These are phyloP conservation scores for Lachancea cidri DNA, from an alignment of 805 yeast species.

Conservation along the genomic window DNA sequence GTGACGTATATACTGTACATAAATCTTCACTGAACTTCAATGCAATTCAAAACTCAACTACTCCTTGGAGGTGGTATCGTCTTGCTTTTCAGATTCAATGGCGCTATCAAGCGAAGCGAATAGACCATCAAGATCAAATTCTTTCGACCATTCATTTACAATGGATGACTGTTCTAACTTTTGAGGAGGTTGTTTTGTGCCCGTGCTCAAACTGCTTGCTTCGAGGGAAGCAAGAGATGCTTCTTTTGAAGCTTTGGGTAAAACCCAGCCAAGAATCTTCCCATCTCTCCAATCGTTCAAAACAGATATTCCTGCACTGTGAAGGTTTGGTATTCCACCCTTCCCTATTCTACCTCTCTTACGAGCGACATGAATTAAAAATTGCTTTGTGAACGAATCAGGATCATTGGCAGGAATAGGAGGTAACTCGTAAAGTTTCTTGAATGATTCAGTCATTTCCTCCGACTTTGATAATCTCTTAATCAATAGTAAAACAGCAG, in stretches of 20 bases:
- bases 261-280: constrained; percentile 83
- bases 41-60: neutral
- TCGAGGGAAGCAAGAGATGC: constrained; percentile 23
- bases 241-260: constrained; percentile 56
- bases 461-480: constrained; percentile 68
- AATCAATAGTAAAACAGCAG: constrained; percentile 72
- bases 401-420: constrained; percentile 67
- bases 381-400: constrained; percentile 75
- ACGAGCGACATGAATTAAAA: constrained; percentile 89
- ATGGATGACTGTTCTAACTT: constrained; percentile 62
- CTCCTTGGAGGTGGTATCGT: no score
- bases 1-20: constrained; percentile 1
- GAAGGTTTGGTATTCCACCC: constrained; percentile 90
- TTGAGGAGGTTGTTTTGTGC: constrained; percentile 38
- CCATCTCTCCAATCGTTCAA: constrained; percentile 98
- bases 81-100: constrained; percentile 23
- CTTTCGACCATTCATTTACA: constrained; percentile 89
- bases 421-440: constrained; percentile 70
- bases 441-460: constrained; percentile 74
- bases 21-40: neutral
- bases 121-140: constrained; percentile 84
- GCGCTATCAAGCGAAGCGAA: constrained; percentile 42
- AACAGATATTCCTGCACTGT: constrained; percentile 75
- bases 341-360: constrained; percentile 85
- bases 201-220: constrained; percentile 32